Evolutionary conservation across 192 early-diverging fungal species (phyloP), one percentile per base, ranked within the genome.

Genomic region (Geranomyces variabilis): DNA sequence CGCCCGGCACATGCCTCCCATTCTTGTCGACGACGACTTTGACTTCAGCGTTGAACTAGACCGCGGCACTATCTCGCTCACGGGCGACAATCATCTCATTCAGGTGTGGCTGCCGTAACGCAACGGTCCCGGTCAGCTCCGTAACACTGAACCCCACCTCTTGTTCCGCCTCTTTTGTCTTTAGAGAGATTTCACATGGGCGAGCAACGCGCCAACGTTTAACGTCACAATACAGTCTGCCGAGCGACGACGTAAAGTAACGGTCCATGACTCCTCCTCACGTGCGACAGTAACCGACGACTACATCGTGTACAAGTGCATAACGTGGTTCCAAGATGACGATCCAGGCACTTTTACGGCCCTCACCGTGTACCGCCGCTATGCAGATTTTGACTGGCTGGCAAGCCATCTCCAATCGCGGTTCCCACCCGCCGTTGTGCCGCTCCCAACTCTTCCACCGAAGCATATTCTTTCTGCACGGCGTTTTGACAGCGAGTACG

Each of bases 291-390:
- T 68, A 10, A 47, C 45, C 0, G 73, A 74, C n/a, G 73, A 74
- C 5, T 74, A 67, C 49, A 57, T 74, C 17, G 17, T 43, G 0
- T 67, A 74, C 46, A 51, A 59, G 26, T n/a, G 67, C 48, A 15
- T 62, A 10, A 74, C 65, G 1, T 74, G 73, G 71, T 73, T 73
- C 55, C 63, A 28, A 0, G 71, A 73, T 30, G 71, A 73, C 22
- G 44, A 45, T 36, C 5, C 15, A 9, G 4, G 4, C 3, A n/a
- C 29, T 3, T 47, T 67, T n/a, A 59, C 65, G 5, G 22, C 45
- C 21, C 9, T 74, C 3, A 67, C 65, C 13, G 73, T 74, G 15
- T 22, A 67, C n/a, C 73, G 73, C 24, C 73, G 73, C 17, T 74
- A 34, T 46, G 67, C 19, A 8, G 73, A 74, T 29, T 74, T 74